These are phyloP conservation scores for Pichia sp. DNA, from an alignment of 1,139 yeast genomes.

Conservation along the genomic window DNA sequence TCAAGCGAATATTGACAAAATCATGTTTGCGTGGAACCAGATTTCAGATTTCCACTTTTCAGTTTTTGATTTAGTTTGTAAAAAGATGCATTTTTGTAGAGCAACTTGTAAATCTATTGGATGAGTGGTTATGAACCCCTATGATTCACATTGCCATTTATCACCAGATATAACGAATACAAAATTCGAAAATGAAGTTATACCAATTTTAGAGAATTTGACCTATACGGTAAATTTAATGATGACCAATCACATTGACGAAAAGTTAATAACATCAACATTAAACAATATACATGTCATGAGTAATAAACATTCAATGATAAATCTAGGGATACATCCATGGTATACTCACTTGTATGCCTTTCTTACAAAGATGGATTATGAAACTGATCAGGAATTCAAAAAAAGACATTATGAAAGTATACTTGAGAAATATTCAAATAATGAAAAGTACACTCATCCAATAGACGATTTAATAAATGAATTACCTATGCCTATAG, in stretches of 20 bases:
- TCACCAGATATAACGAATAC: constrained; percentile 24
- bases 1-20: too few relatives aligned
- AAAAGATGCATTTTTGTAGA: not conserved
- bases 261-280: constrained; percentile 25
- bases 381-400: constrained; percentile 13
- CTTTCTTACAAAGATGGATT: constrained; percentile 18
- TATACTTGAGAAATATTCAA: constrained; percentile 33
- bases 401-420: constrained; percentile 48
- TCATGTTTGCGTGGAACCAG: too few relatives aligned
- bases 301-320: constrained; percentile 33
- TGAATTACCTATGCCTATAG: constrained; percentile 57
- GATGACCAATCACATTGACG: constrained; percentile 55
- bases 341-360: constrained; percentile 74
- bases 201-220: constrained; percentile 1
- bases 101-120: not conserved
- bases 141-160: constrained; percentile 66
- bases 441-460: constrained; percentile 1
- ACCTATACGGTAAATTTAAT: constrained; percentile 33
- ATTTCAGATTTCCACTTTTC: not conserved
- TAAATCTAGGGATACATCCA: constrained; percentile 84
- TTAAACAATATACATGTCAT: constrained; percentile 17
- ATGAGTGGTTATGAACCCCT: constrained; percentile 9
- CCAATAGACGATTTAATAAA: constrained; percentile 35
- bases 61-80: too few relatives aligned
- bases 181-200: constrained; percentile 3